A percentile compares a stretch with the other conserved stretches of the same genome.
These are phyloP conservation scores for Lachancea quebecensis DNA, from an alignment of 805 yeast genomes.

Conservation along the genomic window DNA sequence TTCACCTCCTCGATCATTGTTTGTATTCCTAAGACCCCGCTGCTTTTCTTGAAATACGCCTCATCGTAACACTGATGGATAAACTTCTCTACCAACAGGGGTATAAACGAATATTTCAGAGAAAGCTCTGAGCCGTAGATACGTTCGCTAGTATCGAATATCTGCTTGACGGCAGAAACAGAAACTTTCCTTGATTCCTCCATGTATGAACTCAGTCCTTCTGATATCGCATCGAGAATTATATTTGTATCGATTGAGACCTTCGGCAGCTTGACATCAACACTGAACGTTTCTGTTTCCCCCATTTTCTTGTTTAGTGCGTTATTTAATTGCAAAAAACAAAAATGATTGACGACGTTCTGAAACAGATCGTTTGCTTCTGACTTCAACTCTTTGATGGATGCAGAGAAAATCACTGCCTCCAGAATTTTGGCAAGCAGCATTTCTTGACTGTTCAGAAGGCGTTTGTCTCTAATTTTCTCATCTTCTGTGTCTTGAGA, in stretches of 20 bases:
- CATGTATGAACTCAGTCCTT: slow-evolving; percentile 73
- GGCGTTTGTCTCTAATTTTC: slow-evolving; percentile 40
- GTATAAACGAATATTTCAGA: slow-evolving; percentile 64
- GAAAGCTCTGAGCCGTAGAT: slow-evolving; percentile 69
- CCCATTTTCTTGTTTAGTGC: slow-evolving; percentile 63
- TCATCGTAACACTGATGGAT: slow-evolving; percentile 91
- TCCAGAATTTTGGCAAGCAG: slow-evolving; percentile 59
- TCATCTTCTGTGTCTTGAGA: slow-evolving; percentile 36
- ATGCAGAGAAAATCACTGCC: slow-evolving; percentile 66
- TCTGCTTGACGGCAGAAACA: slow-evolving; percentile 51
- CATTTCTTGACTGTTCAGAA: slow-evolving; percentile 55
- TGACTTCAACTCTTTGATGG: slow-evolving; percentile 62
- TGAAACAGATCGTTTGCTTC: slow-evolving; percentile 59
- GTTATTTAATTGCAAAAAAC: slow-evolving; percentile 68
- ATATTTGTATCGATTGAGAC: slow-evolving; percentile 62
- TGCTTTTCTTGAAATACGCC: slow-evolving; percentile 75
- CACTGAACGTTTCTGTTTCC: slow-evolving; percentile 61
- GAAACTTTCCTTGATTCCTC: slow-evolving; percentile 67
- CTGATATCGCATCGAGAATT: slow-evolving; percentile 65
- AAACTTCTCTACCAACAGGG: slow-evolving; percentile 71
- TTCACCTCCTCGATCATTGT: slow-evolving; percentile 62
- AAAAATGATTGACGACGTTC: slow-evolving; percentile 70
- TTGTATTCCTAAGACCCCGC: slow-evolving; percentile 80
- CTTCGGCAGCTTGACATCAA: slow-evolving; percentile 73
- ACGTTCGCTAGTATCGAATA: slow-evolving; percentile 53